A percentile compares a stretch with the other conserved stretches of the same genome.
These are phyloP conservation scores for Nothophytophthora sp. DNA, from an alignment of 352 stramenopile genomes.

Conservation along the genomic window DNA sequence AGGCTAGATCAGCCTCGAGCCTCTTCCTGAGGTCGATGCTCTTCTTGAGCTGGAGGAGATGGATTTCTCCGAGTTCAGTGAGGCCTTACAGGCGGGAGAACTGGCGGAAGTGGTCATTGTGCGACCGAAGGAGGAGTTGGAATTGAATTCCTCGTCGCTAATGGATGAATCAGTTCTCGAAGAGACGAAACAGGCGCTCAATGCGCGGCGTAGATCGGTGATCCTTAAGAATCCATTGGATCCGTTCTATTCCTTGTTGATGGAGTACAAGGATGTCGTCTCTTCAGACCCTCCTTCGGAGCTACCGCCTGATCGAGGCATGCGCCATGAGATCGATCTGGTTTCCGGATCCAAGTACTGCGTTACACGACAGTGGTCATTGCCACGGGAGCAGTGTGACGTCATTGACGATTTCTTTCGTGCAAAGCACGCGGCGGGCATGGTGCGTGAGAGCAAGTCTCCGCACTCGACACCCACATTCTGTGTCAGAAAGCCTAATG, in stretches of 20 bases:
- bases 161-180: conserved; percentile 7
- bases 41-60: too few species aligned
- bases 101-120: too few species aligned
- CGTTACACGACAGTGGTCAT: conserved; percentile 14
- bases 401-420: conserved; percentile 18
- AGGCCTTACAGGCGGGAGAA: too few species aligned
- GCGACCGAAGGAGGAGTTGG: too few species aligned
- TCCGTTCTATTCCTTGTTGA: neutral
- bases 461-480: conserved; percentile 20
- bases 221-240: conserved; percentile 10
- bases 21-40: too few species aligned
- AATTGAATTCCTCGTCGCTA: conserved; percentile 1
- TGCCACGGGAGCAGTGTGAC: conserved; percentile 18
- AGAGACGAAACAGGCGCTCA: neutral
- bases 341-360: conserved; percentile 15
- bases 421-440: conserved; percentile 1
- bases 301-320: conserved; percentile 10
- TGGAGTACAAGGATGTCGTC: conserved; percentile 4
- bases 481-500: conserved; percentile 25
- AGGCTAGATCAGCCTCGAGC: too few species aligned
- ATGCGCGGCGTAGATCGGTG: conserved; percentile 3
- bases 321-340: conserved; percentile 17
- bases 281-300: neutral
- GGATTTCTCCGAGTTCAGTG: too few species aligned
- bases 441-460: conserved; percentile 21